phyloP scores from a whole-genome alignment of 2,329 filamentous ascomycete species.

The Trichoderma atrobrunneum region DNA sequence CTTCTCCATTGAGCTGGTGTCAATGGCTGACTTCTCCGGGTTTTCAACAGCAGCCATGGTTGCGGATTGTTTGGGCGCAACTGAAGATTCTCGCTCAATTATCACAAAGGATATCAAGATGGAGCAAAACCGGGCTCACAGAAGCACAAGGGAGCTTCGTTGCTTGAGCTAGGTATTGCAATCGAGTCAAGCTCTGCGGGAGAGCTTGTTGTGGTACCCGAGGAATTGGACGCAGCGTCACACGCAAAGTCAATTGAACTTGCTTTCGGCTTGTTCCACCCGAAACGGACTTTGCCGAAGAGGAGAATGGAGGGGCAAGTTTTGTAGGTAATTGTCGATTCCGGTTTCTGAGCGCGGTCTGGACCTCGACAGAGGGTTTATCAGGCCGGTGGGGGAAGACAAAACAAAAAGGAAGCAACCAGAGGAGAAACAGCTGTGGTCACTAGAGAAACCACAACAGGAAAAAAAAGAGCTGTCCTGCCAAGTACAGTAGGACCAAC shows the following conservation, averaged over 20 bases:
- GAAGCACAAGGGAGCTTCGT: conserved; percentile 4
- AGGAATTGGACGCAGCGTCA: background rate
- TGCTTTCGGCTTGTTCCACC: background rate
- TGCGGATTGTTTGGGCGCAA: background rate
- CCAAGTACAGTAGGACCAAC: background rate
- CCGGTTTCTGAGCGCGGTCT: background rate
- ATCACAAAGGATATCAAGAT: background rate
- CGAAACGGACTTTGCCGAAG: background rate
- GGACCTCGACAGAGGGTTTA: background rate
- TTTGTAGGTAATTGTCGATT: background rate
- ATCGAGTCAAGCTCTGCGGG: background rate
- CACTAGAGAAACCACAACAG: background rate
- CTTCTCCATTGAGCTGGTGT: conserved; percentile 21
- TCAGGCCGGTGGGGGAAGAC: background rate
- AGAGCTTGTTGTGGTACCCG: background rate
- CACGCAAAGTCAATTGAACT: background rate
- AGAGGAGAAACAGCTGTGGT: background rate
- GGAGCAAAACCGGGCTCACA: background rate
- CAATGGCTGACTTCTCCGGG: conserved; percentile 10
- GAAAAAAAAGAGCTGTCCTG: background rate
- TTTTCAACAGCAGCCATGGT: conserved; percentile 2
- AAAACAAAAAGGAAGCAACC: background rate
- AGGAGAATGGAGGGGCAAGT: background rate
- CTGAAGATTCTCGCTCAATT: background rate
- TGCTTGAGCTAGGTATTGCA: background rate